phyloP scores from a whole-genome alignment of 352 stramenopile species.

The Pythium rhizo-oryzae region DNA sequence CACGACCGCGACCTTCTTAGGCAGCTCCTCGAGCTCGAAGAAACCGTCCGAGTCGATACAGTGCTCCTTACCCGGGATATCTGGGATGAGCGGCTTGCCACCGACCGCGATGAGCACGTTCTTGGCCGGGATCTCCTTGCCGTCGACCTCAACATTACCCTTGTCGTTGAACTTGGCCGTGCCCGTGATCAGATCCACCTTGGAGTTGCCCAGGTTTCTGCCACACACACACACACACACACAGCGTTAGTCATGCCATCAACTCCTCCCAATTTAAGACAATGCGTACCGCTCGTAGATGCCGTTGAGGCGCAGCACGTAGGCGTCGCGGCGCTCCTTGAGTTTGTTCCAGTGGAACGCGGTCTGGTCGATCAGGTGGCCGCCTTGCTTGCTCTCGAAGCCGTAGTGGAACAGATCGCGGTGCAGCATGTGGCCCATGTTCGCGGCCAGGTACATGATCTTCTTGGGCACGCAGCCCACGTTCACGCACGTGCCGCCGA shows the following conservation, averaged over 20 bases:
- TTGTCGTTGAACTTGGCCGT: slow-evolving; percentile 80
- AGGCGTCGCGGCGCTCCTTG: slow-evolving; percentile 94
- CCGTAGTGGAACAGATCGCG: slow-evolving; percentile 59
- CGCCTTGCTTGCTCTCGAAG: slow-evolving; percentile 72
- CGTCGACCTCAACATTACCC: slow-evolving; percentile 82
- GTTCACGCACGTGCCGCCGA: slow-evolving; percentile 99
- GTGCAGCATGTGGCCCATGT: slow-evolving; percentile 78
- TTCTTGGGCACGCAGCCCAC: slow-evolving; percentile 99
- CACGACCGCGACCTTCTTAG: slow-evolving; percentile 95
- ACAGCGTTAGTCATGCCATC: not conserved
- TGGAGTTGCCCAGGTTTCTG: slow-evolving; percentile 89
- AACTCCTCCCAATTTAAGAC: too few species aligned
- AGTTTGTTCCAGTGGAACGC: slow-evolving; percentile 88
- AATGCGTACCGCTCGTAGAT: slow-evolving; percentile 98
- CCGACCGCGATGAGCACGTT: slow-evolving; percentile 91
- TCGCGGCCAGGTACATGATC: slow-evolving; percentile 94
- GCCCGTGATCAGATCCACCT: slow-evolving; percentile 90
- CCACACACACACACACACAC: too few species aligned
- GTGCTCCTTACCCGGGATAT: slow-evolving; percentile 90
- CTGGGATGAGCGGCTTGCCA: slow-evolving; percentile 85
- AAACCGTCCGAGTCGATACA: slow-evolving; percentile 97
- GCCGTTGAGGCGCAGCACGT: slow-evolving; percentile 95
- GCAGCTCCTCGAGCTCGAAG: slow-evolving; percentile 94
- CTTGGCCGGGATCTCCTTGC: slow-evolving; percentile 92
- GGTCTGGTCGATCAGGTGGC: slow-evolving; percentile 90